Evolutionary conservation across 2,329 filamentous ascomycete genomes (phyloP), one percentile per base, ranked within the genome.

Genomic region (Penicillium sp.): DNA sequence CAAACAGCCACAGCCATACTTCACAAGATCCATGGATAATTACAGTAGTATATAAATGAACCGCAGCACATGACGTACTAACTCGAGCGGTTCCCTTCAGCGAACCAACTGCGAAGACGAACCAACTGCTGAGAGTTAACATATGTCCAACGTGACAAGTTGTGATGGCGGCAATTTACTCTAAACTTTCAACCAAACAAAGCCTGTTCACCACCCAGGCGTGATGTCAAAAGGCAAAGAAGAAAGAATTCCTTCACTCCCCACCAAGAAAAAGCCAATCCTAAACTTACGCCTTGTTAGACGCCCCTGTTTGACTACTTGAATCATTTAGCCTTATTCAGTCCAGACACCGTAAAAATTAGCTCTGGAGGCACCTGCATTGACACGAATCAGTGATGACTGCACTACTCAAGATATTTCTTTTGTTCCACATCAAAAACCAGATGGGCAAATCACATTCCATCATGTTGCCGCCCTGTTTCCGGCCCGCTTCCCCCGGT

Each of bases 391-490:
- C 43, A 46, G 42, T 16, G 44, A 47, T 24, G 31, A 34, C 4
- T 18, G 10, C 11, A 39, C 8, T 23, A 2, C 14, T 31, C 24
- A 5, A 46, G 3, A 40, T 57, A 19, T 48, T 43, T 39, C 52
- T 55, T 55, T 56, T n/a, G 54, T 56, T 56, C 60, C 56, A 54
- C 36, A 46, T 14, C 33, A 19, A 28, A 13, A 7, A 23, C 34
- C 6, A 39, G 36, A 26, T 46, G n/a, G 26, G 39, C 54, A 51
- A 63, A 63, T 62, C 53, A 63, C 55, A 61, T 59, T 61, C 44
- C 55, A 24, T 16, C 13, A 43, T 37, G n/a, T 40, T 54, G 29
- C 51, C 50, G 52, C 59, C 54, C 52, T 57, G 47, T 53, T 47
- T 28, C 29, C 54, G 45, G 37, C 18, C 52, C 45, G 56, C 39